A percentile compares a stretch with the other conserved stretches of the same genome.
These are phyloP conservation scores for Cubamyces lactineus DNA, from an alignment of 768 basidiomycete species.

Conservation along the genomic window DNA sequence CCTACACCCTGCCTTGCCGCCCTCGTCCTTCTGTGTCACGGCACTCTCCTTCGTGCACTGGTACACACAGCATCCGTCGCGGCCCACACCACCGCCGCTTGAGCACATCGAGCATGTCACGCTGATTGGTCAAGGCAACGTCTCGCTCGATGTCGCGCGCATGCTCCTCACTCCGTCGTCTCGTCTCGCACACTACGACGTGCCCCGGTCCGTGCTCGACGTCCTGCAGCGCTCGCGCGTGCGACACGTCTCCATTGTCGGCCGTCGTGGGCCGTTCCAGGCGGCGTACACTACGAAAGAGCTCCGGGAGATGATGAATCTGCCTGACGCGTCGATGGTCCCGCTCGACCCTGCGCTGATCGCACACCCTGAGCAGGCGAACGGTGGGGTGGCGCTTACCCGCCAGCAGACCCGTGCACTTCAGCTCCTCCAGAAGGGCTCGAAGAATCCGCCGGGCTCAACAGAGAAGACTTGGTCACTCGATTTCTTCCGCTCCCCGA, in stretches of 20 bases:
- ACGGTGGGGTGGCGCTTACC: conserved; percentile 41
- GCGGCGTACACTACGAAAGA: conserved; percentile 94
- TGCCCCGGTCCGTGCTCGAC: conserved; percentile 74
- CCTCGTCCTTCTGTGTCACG: conserved; percentile 56
- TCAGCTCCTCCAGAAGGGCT: conserved; percentile 68
- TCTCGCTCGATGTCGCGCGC: conserved; percentile 89
- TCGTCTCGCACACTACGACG: conserved; percentile 69
- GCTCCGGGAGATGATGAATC: conserved; percentile 75
- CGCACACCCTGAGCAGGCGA: conserved; percentile 29
- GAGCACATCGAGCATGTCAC: conserved; percentile 72
- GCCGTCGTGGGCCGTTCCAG: conserved; percentile 83
- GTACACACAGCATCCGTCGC: conserved; percentile 92
- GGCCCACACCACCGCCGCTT: conserved; percentile 59
- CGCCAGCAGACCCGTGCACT: conserved; percentile 70
- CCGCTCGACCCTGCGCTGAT: conserved; percentile 58
- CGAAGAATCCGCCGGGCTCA: conserved; percentile 50
- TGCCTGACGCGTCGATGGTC: conserved; percentile 67
- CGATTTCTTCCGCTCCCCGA: conserved; percentile 80
- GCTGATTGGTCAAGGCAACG: conserved; percentile 93
- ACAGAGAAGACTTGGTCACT: conserved; percentile 77
- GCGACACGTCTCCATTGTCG: conserved; percentile 80
- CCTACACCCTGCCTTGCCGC: conserved; percentile 57
- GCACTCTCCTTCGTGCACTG: conserved; percentile 90
- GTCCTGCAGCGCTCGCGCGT: conserved; percentile 65
- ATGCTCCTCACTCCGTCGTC: conserved; percentile 79